Evolutionary conservation across 2,329 filamentous ascomycete genomes (phyloP).

Genomic region (Periconia digitata): DNA sequence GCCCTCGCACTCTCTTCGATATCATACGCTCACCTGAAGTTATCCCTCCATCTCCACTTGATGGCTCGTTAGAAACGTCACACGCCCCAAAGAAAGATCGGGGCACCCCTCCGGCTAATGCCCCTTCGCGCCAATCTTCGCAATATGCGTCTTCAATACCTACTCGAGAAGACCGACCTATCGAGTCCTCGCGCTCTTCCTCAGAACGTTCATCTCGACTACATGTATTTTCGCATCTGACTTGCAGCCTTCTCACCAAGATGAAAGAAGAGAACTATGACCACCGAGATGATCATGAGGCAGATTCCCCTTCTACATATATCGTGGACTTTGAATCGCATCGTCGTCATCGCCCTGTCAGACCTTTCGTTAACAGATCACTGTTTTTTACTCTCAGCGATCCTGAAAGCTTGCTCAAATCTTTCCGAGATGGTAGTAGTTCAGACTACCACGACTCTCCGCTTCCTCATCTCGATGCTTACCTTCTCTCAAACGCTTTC

Average conservation of each 20-base stretch:
- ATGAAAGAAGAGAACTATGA: conserved; percentile 28
- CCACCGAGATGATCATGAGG: conserved; percentile 11
- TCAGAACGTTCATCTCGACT: conserved; percentile 7
- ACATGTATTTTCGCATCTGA: conserved; percentile 25
- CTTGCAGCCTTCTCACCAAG: conserved; percentile 29
- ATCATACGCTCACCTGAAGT: conserved; percentile 16
- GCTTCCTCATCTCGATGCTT: conserved; percentile 38
- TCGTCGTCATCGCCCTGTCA: conserved; percentile 13
- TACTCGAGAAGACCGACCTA: not conserved
- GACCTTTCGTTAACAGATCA: conserved; percentile 33
- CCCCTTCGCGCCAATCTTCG: not conserved
- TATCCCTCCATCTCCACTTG: conserved; percentile 3
- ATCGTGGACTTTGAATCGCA: conserved; percentile 20
- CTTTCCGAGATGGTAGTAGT: conserved; percentile 31
- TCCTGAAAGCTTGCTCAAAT: conserved; percentile 34
- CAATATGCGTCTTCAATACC: not conserved
- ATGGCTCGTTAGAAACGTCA: conserved; percentile 15
- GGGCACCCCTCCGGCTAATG: conserved; percentile 8
- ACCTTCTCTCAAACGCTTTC: conserved; percentile 32
- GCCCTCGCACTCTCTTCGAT: conserved; percentile 22
- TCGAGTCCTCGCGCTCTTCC: too few species aligned
- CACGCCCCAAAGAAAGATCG: conserved; percentile 23
- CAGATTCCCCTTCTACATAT: conserved; percentile 16
- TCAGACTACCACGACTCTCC: conserved; percentile 29
- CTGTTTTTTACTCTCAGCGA: conserved; percentile 38